Evolutionary conservation across 768 basidiomycete genomes (phyloP), one percentile per base, ranked within the genome.

Genomic region (Tricholoma sp.): DNA sequence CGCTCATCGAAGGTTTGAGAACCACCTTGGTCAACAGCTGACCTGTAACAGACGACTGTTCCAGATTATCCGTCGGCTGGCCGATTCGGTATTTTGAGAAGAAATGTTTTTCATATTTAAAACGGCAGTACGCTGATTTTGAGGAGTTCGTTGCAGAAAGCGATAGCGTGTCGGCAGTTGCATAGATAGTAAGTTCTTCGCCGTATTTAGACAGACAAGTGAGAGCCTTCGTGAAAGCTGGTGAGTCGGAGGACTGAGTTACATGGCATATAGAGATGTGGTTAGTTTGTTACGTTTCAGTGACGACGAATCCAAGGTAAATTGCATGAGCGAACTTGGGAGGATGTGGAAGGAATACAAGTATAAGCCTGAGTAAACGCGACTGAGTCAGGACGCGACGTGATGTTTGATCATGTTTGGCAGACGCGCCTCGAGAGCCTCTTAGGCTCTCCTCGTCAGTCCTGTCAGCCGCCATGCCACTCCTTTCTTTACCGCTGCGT

Each of bases 151-250:
- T 90, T 2, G 85, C 74, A 52, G 88, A 89, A 28, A 94, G 68
- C 6, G 84, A 77, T 32, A 94, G 66, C 33, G 73, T 70, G 34
- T 86, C 84, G 0, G 76, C 66, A 8, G 82, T 80, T 7, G 87
- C 89, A 56, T 84, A 79, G 41, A 94, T 77, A 36, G 80, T 77
- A 42, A 94, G 72, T 58, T 94, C 89, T 57, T 94, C 91, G 50
- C 91, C 89, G 66, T 91, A 93, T 72, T 80, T 84, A 36, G 90
- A 85, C 44, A 93, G 74, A 69, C 92, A 94, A 4, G 80, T 75
- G 49, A 94, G 72, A 11, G 88, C 86, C 67, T 80, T 86, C 28
- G 86, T 84, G 64, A 93, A 85, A 52, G 85, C 91, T 93, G 61
- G 49, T 52, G 65, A 45, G 24, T 24, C 24, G 24, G 24, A 24